These are phyloP conservation scores for Colletotrichum falcatum DNA, from an alignment of 2,329 filamentous ascomycete species.

Conservation along the genomic window DNA sequence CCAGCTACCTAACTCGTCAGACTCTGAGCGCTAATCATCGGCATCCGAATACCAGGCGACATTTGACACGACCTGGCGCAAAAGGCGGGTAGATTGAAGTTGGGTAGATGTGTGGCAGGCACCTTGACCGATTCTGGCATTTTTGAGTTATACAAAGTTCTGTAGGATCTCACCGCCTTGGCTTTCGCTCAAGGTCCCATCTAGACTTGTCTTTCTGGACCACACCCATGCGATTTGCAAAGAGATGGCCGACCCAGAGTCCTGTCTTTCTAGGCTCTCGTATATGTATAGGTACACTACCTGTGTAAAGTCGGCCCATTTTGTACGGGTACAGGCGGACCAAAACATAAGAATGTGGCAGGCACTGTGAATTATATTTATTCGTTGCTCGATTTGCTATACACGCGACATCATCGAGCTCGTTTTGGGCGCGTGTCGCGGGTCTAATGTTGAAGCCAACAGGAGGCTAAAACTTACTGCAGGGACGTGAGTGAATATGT, in stretches of 20 bases:
- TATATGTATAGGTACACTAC: no score
- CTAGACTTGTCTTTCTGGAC: neutral
- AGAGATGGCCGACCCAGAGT: neutral
- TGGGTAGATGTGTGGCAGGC: neutral
- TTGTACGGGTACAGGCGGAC: neutral
- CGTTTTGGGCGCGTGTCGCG: neutral
- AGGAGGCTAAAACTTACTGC: no score
- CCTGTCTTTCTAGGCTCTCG: neutral
- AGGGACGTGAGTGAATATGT: no score
- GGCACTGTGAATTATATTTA: neutral
- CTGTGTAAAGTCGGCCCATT: neutral
- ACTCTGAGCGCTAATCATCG: conserved; percentile 35
- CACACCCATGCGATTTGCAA: neutral
- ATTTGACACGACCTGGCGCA: conserved; percentile 2
- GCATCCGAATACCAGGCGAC: conserved; percentile 9
- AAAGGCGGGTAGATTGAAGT: neutral
- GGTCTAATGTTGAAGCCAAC: no score
- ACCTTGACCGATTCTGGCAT: neutral
- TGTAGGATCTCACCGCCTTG: conserved; percentile 14
- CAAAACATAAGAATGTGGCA: neutral
- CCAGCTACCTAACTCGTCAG: conserved; percentile 10
- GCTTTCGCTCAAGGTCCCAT: conserved; percentile 2
- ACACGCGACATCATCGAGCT: neutral
- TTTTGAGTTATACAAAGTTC: neutral
- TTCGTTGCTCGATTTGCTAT: neutral